A percentile compares a stretch with the other conserved stretches of the same genome.
Evolutionary conservation across 1,284 basidiomycete species (phyloP).

Genomic region (Meripilus lineatus): DNA sequence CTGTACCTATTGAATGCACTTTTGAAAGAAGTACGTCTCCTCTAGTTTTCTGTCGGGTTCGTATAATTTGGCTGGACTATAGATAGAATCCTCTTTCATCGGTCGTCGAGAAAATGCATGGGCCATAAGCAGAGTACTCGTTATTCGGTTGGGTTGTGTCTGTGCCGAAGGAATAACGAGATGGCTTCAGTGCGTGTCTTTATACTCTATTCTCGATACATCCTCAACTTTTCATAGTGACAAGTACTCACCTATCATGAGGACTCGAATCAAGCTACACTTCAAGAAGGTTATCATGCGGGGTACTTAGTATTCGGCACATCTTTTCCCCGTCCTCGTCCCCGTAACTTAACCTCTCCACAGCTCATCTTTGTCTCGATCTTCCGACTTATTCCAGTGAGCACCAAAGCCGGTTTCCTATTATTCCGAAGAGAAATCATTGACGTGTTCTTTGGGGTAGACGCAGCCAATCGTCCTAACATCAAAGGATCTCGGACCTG

Average conservation of each 20-base stretch:
- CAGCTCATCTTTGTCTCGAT: neutral
- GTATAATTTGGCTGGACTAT: neutral
- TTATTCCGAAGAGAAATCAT: neutral
- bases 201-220: neutral
- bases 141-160: neutral
- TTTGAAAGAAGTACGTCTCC: neutral
- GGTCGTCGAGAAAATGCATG: too few relatives aligned
- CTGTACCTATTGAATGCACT: neutral
- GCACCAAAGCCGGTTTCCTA: neutral
- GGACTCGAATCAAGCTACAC: neutral
- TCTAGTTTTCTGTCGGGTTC: neutral
- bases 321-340: neutral
- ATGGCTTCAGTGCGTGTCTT: neutral
- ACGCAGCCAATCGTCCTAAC: neutral
- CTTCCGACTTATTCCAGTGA: neutral
- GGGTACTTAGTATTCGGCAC: neutral
- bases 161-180: neutral
- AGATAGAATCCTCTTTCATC: neutral
- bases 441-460: too few relatives aligned
- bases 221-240: neutral
- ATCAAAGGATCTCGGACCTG: neutral
- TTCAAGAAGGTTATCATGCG: neutral
- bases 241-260: neutral
- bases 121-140: neutral
- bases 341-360: neutral